A percentile compares a stretch with the other conserved stretches of the same genome.
Conservation (phyloP, 805 yeast species). For the Zygoascus bituminiphila region DNA sequence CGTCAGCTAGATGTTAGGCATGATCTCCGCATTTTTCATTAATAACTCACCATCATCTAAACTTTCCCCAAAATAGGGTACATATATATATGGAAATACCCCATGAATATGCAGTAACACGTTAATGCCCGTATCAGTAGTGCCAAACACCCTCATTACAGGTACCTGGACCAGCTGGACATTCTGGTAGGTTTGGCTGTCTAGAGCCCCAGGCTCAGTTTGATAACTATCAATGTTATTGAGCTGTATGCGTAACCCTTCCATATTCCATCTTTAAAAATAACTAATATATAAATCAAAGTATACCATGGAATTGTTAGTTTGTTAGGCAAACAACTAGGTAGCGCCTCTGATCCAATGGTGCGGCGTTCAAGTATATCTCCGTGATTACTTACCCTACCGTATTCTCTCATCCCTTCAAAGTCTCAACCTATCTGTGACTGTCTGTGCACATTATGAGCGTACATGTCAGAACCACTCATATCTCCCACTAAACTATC, state of each 20-base stretch:
- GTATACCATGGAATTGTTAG: too few species aligned
- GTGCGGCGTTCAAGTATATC: neutral
- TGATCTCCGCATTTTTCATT: neutral
- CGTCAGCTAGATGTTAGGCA: constrained; percentile 11
- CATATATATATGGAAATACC: constrained; percentile 69
- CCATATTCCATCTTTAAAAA: neutral
- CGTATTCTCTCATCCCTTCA: too few species aligned
- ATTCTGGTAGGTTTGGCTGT: constrained; percentile 2
- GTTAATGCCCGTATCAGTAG: constrained; percentile 50
- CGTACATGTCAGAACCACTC: neutral
- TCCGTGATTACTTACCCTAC: too few species aligned
- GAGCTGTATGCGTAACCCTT: constrained; percentile 18
- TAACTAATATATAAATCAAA: neutral
- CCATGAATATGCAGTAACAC: constrained; percentile 72
- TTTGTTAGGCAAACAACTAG: too few species aligned
- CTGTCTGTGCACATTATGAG: neutral
- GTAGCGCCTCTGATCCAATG: neutral
- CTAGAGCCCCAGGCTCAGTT: constrained; percentile 9
- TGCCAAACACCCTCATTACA: constrained; percentile 68
- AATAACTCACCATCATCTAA: neutral
- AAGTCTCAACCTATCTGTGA: neutral
- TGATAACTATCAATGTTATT: constrained; percentile 28
- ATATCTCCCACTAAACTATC: neutral
- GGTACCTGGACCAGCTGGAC: constrained; percentile 45
- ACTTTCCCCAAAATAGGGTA: constrained; percentile 45